Evolutionary conservation across 2,329 filamentous ascomycete species (phyloP), one percentile per base, ranked within the genome.

Genomic region (Fusarium heterosporum): DNA sequence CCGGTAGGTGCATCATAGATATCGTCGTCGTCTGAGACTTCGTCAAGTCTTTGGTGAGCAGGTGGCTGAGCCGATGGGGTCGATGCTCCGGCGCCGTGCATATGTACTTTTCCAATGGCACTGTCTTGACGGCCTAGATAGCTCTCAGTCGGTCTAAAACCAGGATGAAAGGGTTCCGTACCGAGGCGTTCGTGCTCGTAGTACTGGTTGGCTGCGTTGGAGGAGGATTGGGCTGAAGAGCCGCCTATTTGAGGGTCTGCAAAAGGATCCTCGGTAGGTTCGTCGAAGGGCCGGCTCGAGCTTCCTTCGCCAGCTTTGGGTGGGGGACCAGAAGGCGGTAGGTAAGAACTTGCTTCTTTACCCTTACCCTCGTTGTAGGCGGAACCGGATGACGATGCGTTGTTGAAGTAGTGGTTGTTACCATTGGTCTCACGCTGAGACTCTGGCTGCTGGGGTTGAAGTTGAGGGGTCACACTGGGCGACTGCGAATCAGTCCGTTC

Each of bases 121-220:
- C 79, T 81, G 16, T 81, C 79, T 66, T 81, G 79, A 34, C 79
- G 74, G 41, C 73, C 75, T 3, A 66, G 26, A 43, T 73, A 73
- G 47, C 71, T 73, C 39, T 71, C 62, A 16, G 69, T 65, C 8
- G 64, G 46, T 22, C 61, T 64, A 57, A 78, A 77, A 8, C 80
- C 78, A 3, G 79, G 79, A 46, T 81, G 75, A 63, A 77, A 81
- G 8, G 79, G 77, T 58, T 82, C 80, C 22, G 69, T 68, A 7
- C 73, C 71, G 29, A 78, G 70, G 4, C 74, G 71, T 8, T 72
- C 62, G 9, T 68, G 45, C 22, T 71, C 68, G 6, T 65, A 53
- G 40, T 71, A 66, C 30, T 68, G 65, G 14, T 57, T 54, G 41
- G 66, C 50, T 19, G 62, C 41, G 49, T 66, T 60, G 10, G 68